phyloP scores from a whole-genome alignment of 352 stramenopile species.

The Phytophthora palmivora region DNA sequence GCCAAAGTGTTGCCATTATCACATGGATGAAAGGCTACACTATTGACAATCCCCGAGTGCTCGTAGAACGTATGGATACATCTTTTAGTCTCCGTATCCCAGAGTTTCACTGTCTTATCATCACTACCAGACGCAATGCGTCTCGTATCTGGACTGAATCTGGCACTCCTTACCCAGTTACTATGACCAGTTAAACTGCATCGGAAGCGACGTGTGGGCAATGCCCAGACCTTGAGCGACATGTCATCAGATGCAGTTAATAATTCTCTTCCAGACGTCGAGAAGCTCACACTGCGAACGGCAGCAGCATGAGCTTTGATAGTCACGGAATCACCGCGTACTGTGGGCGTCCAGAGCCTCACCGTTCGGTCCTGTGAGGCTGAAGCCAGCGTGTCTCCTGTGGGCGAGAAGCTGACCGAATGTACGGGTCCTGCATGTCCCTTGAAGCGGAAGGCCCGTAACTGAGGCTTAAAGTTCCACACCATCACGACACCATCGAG shows the following conservation, averaged over 20 bases:
- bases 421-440: slow-evolving; percentile 87
- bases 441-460: slow-evolving; percentile 82
- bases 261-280: slow-evolving; percentile 72
- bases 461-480: slow-evolving; percentile 91
- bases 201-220: slow-evolving; percentile 86
- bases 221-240: slow-evolving; percentile 90
- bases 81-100: slow-evolving; percentile 86
- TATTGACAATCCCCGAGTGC: slow-evolving; percentile 83
- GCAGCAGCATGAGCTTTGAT: slow-evolving; percentile 78
- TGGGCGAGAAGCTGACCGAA: slow-evolving; percentile 78
- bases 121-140: slow-evolving; percentile 85
- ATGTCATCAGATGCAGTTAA: slow-evolving; percentile 94
- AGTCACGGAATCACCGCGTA: slow-evolving; percentile 70
- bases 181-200: slow-evolving; percentile 90
- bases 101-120: slow-evolving; percentile 94
- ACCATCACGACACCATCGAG: slow-evolving; percentile 89
- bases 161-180: slow-evolving; percentile 92
- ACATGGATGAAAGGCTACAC: slow-evolving; percentile 88
- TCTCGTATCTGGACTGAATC: slow-evolving; percentile 80
- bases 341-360: slow-evolving; percentile 89
- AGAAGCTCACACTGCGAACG: slow-evolving; percentile 89
- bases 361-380: slow-evolving; percentile 92
- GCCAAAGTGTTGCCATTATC: slow-evolving; percentile 63
- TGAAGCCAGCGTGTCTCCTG: slow-evolving; percentile 85
- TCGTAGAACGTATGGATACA: slow-evolving; percentile 90